phyloP scores from a whole-genome alignment of 176 grass and related monocot genomes.

The Oryza glumipatula region DNA sequence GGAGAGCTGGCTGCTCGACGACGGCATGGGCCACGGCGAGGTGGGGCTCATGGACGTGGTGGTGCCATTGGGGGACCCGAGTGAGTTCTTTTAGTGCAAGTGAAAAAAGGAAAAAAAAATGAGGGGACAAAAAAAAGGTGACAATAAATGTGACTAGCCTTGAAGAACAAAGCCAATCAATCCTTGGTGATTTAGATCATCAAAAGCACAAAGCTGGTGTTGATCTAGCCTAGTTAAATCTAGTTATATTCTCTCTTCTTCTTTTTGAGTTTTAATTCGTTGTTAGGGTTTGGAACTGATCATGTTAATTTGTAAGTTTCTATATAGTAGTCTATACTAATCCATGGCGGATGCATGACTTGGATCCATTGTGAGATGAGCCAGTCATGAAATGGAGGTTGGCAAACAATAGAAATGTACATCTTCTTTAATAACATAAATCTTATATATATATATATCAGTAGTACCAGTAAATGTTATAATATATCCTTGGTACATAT shows the following conservation, averaged over 20 bases:
- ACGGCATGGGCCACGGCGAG: conserved; percentile 59
- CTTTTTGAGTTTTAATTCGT: background rate
- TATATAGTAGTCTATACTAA: conserved; percentile 15
- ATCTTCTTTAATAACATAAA: conserved; percentile 33
- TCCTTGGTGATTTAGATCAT: conserved; percentile 8
- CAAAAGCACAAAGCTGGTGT: background rate
- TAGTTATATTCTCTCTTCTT: conserved; percentile 30
- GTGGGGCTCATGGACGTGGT: conserved; percentile 51
- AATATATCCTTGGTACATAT: background rate
- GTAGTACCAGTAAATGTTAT: background rate
- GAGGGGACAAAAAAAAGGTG: background rate
- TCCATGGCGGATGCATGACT: conserved; percentile 28
- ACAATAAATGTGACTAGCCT: conserved; percentile 7
- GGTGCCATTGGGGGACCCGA: conserved; percentile 53
- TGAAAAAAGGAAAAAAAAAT: background rate
- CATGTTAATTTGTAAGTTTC: conserved; percentile 26
- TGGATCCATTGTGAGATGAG: background rate
- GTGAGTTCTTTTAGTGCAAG: conserved; percentile 57
- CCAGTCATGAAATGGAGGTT: conserved; percentile 9
- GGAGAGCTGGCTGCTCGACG: conserved; percentile 86
- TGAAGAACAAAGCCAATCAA: conserved; percentile 38
- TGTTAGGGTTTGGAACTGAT: conserved; percentile 34
- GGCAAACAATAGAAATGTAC: conserved; percentile 51
- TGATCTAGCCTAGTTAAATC: conserved; percentile 20
- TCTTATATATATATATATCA: conserved; percentile 45